Conservation (phyloP, 495 filamentous ascomycete genomes). For the Aspergillus ostianus region DNA sequence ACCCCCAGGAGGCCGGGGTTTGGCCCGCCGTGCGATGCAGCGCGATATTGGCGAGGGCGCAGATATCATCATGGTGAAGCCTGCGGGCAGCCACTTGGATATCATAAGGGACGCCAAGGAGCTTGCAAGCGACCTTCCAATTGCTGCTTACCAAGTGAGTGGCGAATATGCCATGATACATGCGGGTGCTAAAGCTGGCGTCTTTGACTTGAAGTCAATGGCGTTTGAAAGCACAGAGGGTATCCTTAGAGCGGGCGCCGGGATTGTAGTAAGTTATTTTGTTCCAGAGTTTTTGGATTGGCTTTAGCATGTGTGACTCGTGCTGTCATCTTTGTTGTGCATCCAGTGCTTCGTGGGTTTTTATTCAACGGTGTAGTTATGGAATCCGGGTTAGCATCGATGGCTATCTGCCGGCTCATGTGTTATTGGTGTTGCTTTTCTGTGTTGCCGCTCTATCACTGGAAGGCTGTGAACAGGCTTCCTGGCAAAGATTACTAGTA, state of each 20-base stretch:
- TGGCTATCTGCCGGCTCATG: background rate
- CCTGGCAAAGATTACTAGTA: too few species aligned
- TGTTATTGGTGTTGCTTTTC: background rate
- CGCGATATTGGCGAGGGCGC: conserved; percentile 91
- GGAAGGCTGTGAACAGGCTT: background rate
- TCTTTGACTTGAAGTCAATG: conserved; percentile 96
- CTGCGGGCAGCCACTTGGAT: conserved; percentile 88
- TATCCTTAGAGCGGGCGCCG: conserved; percentile 88
- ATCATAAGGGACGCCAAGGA: conserved; percentile 97
- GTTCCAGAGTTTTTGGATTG: conserved; percentile 91
- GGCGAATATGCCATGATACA: conserved; percentile 99
- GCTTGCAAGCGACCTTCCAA: conserved; percentile 80
- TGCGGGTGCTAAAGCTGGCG: conserved; percentile 89
- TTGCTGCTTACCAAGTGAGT: conserved; percentile 95
- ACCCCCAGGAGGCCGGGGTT: conserved; percentile 85
- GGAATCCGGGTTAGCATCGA: background rate
- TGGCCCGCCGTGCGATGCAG: conserved; percentile 86
- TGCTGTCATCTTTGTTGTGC: too few species aligned
- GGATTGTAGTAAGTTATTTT: conserved; percentile 91
- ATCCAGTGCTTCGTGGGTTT: background rate
- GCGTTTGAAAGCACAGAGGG: conserved; percentile 91
- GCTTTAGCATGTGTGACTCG: conserved; percentile 40
- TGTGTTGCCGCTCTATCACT: background rate
- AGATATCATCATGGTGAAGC: conserved; percentile 99
- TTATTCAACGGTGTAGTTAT: background rate